Conservation (phyloP, 2,329 filamentous ascomycete species). For the Paecilomyces sp. region DNA sequence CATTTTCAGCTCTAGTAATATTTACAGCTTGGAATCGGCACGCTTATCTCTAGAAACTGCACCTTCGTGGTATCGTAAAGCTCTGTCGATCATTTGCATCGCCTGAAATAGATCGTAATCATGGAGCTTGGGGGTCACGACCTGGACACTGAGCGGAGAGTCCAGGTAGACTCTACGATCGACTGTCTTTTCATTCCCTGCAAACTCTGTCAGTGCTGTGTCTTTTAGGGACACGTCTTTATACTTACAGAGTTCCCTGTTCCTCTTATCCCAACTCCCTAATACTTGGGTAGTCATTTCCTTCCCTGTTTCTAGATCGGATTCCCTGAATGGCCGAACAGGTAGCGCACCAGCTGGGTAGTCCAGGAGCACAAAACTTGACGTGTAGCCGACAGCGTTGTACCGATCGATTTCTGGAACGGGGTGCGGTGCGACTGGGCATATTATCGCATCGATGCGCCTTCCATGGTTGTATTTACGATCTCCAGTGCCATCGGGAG, state of each 20-base stretch:
- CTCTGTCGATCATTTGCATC: constrained; percentile 47
- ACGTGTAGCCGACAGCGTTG: constrained; percentile 57
- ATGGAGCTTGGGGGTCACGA: constrained; percentile 48
- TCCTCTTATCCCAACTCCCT: constrained; percentile 54
- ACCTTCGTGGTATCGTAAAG: constrained; percentile 13
- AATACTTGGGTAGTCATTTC: constrained; percentile 36
- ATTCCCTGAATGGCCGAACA: constrained; percentile 42
- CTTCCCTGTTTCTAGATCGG: constrained; percentile 44
- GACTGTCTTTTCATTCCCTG: constrained; percentile 41
- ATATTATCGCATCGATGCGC: constrained; percentile 55
- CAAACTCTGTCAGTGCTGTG: background rate
- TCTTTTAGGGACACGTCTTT: constrained; percentile 1
- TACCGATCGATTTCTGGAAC: constrained; percentile 56
- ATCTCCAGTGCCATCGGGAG: constrained; percentile 1
- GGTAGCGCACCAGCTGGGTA: constrained; percentile 54
- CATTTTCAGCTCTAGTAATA: background rate
- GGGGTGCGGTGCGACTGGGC: constrained; percentile 58
- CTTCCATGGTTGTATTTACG: constrained; percentile 24
- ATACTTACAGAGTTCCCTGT: constrained; percentile 49
- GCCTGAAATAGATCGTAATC: constrained; percentile 48
- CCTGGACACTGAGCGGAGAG: constrained; percentile 50
- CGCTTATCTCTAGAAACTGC: background rate
- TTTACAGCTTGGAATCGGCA: constrained; percentile 13
- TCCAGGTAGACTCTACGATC: constrained; percentile 49
- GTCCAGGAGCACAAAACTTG: constrained; percentile 55